Evolutionary conservation across 2,329 filamentous ascomycete species (phyloP).

Genomic region (Sarocladium brachiariae): DNA sequence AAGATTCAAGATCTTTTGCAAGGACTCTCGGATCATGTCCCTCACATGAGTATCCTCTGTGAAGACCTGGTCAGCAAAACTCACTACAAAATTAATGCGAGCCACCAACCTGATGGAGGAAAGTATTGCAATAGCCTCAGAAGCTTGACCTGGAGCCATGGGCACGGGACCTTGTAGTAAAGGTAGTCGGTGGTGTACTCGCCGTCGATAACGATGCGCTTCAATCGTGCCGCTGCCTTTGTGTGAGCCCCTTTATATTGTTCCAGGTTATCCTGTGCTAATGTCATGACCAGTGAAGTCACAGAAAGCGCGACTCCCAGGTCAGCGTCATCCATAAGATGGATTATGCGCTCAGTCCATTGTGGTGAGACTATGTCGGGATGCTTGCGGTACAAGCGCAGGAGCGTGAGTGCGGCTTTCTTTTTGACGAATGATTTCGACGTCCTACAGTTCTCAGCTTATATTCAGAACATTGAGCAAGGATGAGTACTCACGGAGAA

Average conservation of each 20-base stretch:
- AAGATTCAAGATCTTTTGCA: conserved; percentile 84
- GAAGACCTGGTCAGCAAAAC: conserved; percentile 5
- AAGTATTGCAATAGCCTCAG: conserved; percentile 91
- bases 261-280: conserved; percentile 90
- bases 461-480: neutral
- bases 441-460: conserved; percentile 27
- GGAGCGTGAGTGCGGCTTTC: conserved; percentile 88
- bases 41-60: conserved; percentile 87
- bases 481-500: conserved; percentile 63
- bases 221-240: conserved; percentile 84
- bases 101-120: conserved; percentile 68
- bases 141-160: conserved; percentile 96
- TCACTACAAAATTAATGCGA: neutral
- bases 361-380: conserved; percentile 90
- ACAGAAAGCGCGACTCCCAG: conserved; percentile 92
- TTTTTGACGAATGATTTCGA: conserved; percentile 99
- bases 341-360: conserved; percentile 97
- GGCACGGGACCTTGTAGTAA: conserved; percentile 99
- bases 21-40: conserved; percentile 82
- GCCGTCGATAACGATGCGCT: conserved; percentile 82
- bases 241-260: conserved; percentile 91
- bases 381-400: conserved; percentile 90
- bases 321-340: conserved; percentile 95
- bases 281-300: conserved; percentile 87
- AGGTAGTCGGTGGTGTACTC: conserved; percentile 89